A percentile compares a stretch with the other conserved stretches of the same genome.
Evolutionary conservation across 306 rosid genomes (phyloP).

Genomic region (Astragalus glycyphyllos): DNA sequence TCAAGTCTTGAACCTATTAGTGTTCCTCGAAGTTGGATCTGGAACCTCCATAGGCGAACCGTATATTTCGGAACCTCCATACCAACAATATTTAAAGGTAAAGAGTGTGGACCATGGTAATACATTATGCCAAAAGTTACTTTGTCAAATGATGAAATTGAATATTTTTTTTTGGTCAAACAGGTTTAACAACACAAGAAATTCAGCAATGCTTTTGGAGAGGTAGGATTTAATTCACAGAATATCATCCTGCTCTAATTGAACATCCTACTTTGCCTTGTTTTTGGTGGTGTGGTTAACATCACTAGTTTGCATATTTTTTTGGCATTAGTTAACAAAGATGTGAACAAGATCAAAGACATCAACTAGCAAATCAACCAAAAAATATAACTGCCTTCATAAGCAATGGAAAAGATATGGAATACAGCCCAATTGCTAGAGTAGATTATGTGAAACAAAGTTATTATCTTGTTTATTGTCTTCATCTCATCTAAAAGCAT

Average conservation of each 20-base stretch:
- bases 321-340: conserved; percentile 11
- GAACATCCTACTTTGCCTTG: conserved; percentile 23
- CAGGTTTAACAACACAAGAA: conserved; percentile 81
- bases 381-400: neutral
- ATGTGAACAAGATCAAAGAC: conserved; percentile 10
- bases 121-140: neutral
- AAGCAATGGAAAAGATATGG: conserved; percentile 11
- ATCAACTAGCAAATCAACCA: conserved; percentile 16
- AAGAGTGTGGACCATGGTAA: conserved; percentile 24
- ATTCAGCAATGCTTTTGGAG: conserved; percentile 95
- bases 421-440: conserved; percentile 15
- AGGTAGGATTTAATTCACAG: conserved; percentile 58
- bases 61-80: conserved; percentile 73
- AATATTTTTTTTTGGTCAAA: conserved; percentile 44
- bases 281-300: neutral
- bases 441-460: conserved; percentile 22
- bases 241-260: conserved; percentile 28
- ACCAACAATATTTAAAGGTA: conserved; percentile 78
- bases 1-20: conserved; percentile 64
- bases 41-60: conserved; percentile 66
- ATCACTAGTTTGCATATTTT: conserved; percentile 15
- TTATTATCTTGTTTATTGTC: conserved; percentile 17
- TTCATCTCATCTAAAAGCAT: conserved; percentile 20
- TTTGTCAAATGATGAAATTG: conserved; percentile 23
- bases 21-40: conserved; percentile 69